These are phyloP conservation scores for Carex littledalei DNA, from an alignment of 176 grass and related monocot genomes.

Conservation along the genomic window DNA sequence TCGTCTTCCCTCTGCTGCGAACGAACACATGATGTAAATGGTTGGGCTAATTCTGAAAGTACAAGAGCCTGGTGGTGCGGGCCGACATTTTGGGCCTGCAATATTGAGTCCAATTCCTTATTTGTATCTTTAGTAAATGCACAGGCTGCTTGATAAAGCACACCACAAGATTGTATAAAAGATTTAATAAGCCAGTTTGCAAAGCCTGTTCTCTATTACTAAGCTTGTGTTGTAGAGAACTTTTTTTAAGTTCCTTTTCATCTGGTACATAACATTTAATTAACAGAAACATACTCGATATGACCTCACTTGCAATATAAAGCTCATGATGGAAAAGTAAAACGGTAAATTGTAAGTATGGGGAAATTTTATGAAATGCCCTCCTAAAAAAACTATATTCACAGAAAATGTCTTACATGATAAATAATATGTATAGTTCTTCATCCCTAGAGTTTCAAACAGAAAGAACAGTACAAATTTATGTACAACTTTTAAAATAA, in stretches of 20 bases:
- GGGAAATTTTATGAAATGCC: no score
- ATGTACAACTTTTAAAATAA: not conserved
- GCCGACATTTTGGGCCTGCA: no score
- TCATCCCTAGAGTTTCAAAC: not conserved
- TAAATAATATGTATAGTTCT: not conserved
- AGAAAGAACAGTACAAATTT: not conserved
- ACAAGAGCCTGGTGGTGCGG: not conserved
- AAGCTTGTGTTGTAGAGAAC: not conserved
- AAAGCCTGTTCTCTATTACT: not conserved
- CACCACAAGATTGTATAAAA: not conserved
- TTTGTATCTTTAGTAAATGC: no score
- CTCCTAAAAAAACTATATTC: not conserved
- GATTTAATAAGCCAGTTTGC: not conserved
- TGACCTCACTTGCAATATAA: not conserved
- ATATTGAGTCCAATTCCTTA: no score
- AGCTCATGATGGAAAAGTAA: not conserved
- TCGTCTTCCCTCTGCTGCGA: no score
- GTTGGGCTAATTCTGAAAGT: not conserved
- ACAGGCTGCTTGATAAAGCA: not conserved
- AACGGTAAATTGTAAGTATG: not conserved
- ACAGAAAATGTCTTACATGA: not conserved
- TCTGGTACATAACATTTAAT: no score
- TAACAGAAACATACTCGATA: not conserved
- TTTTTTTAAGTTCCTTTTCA: no score
- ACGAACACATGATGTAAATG: no score